A percentile compares a stretch with the other conserved stretches of the same genome.
Evolutionary conservation across 192 early-diverging fungal species (phyloP).

Genomic region (Piromyces finnis): DNA sequence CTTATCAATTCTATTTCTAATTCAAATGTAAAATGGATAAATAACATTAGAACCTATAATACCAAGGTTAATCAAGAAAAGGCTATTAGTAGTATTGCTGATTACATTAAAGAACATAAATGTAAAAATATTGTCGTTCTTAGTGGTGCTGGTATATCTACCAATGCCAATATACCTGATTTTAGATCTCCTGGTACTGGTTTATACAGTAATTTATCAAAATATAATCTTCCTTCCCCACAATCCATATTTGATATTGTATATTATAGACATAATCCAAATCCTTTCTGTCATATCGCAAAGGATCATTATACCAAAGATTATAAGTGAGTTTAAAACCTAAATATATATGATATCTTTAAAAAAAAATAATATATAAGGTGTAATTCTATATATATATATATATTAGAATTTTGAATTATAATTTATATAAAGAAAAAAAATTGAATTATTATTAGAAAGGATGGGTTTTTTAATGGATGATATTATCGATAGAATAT

Average conservation of each 20-base stretch:
- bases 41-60: background rate
- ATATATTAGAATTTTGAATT: too few species aligned
- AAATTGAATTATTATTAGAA: too few species aligned
- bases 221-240: slow-evolving; percentile 79
- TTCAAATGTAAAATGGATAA: background rate
- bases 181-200: slow-evolving; percentile 85
- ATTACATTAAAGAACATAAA: slow-evolving; percentile 11
- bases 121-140: slow-evolving; percentile 54
- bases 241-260: slow-evolving; percentile 88
- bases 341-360: too few species aligned
- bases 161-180: slow-evolving; percentile 70
- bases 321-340: background rate
- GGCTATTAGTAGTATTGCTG: slow-evolving; percentile 3
- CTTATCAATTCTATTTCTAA: background rate
- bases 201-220: slow-evolving; percentile 74
- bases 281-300: slow-evolving; percentile 75
- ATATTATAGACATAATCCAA: slow-evolving; percentile 61
- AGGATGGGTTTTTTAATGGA: too few species aligned
- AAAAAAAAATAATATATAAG: too few species aligned
- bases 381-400: too few species aligned
- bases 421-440: too few species aligned
- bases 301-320: slow-evolving; percentile 74
- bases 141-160: slow-evolving; percentile 84
- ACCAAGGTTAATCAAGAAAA: background rate
- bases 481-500: too few species aligned